phyloP scores from a whole-genome alignment of 345 rosid species.

The Brassica napus region Da-Ae NC_063441.1:13412501-13413000 shows the following conservation, averaged over 20 bases:
- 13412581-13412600: slow-evolving; percentile 72
- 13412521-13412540: slow-evolving; percentile 90
- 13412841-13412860: slow-evolving; percentile 73
- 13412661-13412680: slow-evolving; percentile 1
- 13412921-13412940: slow-evolving; percentile 10
- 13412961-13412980: slow-evolving; percentile 5
- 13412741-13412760: slow-evolving; percentile 71
- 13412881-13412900: slow-evolving; percentile 47
- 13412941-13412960: slow-evolving; percentile 2
- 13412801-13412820: slow-evolving; percentile 96
- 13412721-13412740: slow-evolving; percentile 53
- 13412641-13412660: neutral
- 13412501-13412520: slow-evolving; percentile 90
- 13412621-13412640: slow-evolving; percentile 83
- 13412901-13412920: slow-evolving; percentile 41
- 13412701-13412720: slow-evolving; percentile 12
- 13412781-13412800: slow-evolving; percentile 82
- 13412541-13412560: slow-evolving; percentile 87
- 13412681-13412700: neutral
- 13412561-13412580: slow-evolving; percentile 74
- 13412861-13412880: slow-evolving; percentile 47
- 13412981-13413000: neutral
- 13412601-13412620: slow-evolving; percentile 77
- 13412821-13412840: slow-evolving; percentile 78
- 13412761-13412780: slow-evolving; percentile 76